Evolutionary conservation across 768 basidiomycete species (phyloP).

Genomic region (Termitomyces sp.): DNA sequence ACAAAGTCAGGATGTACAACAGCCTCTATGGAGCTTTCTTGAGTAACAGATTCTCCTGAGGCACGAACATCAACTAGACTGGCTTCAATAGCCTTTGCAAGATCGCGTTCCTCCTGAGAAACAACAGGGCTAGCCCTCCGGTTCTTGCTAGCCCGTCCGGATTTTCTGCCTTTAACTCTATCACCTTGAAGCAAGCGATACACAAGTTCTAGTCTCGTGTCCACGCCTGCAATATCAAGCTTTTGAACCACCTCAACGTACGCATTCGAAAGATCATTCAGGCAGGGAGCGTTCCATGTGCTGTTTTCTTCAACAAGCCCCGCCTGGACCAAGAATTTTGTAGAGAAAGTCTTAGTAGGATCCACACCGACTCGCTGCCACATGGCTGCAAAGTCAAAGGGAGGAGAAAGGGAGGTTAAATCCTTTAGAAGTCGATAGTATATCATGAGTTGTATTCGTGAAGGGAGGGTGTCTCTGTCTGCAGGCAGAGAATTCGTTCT

Average conservation of each 20-base stretch:
- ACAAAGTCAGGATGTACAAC: neutral
- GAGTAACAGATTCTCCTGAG: neutral
- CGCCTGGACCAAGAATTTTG: constrained; percentile 42
- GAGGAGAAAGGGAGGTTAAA: constrained; percentile 38
- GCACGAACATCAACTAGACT: constrained; percentile 30
- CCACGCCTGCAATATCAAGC: constrained; percentile 29
- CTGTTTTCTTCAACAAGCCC: constrained; percentile 23
- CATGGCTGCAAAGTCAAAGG: constrained; percentile 50
- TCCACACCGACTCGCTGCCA: constrained; percentile 49
- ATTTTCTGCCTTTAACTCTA: constrained; percentile 15
- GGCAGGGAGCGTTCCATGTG: constrained; percentile 24
- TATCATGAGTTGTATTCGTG: constrained; percentile 74
- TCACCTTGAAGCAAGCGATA: constrained; percentile 39
- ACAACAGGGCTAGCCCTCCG: neutral
- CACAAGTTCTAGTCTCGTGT: constrained; percentile 41
- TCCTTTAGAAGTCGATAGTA: constrained; percentile 64
- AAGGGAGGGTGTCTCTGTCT: constrained; percentile 52
- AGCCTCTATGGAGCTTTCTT: neutral
- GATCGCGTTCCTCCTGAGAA: constrained; percentile 35
- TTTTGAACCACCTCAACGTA: constrained; percentile 28
- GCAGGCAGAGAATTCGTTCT: constrained; percentile 44
- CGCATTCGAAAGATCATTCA: constrained; percentile 32
- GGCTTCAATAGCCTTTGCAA: constrained; percentile 43
- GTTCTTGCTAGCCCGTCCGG: neutral
- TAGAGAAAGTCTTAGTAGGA: constrained; percentile 43